Evolutionary conservation across 2,329 filamentous ascomycete genomes (phyloP).

Genomic region (Clarireedia monteithiana): DNA sequence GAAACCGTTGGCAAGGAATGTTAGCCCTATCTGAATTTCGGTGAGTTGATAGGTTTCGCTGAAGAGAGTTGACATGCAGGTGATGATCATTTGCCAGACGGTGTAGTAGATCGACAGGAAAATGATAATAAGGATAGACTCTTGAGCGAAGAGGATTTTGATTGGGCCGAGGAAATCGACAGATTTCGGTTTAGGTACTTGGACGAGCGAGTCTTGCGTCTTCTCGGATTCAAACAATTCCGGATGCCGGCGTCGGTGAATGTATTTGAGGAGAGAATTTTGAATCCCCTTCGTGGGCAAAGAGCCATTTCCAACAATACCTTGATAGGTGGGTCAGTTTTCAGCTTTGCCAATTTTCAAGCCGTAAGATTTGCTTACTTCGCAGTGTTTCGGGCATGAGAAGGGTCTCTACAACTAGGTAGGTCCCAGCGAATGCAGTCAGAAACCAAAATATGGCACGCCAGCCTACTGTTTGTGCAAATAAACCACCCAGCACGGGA

Average conservation of each 20-base stretch:
- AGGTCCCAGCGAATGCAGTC: conserved; percentile 34
- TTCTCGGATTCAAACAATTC: neutral
- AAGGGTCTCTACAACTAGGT: conserved; percentile 32
- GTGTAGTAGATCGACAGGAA: conserved; percentile 24
- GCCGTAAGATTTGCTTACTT: neutral
- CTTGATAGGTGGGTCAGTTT: neutral
- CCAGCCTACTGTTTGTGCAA: conserved; percentile 40
- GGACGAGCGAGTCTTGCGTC: neutral
- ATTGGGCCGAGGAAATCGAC: conserved; percentile 21
- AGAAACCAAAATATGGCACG: conserved; percentile 45
- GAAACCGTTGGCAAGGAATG: conserved; percentile 35
- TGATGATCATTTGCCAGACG: conserved; percentile 25
- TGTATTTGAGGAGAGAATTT: conserved; percentile 12
- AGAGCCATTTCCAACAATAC: conserved; percentile 33
- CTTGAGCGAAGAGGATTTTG: conserved; percentile 20
- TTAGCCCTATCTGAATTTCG: conserved; percentile 23
- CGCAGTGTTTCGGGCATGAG: conserved; percentile 37
- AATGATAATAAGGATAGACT: conserved; percentile 21
- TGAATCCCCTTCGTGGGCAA: conserved; percentile 14
- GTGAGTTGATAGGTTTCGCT: conserved; percentile 18
- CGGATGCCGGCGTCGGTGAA: conserved; percentile 11
- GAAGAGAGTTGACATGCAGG: conserved; percentile 22
- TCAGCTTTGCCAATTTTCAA: neutral
- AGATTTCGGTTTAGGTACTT: conserved; percentile 10
- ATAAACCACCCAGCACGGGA: conserved; percentile 39